Evolutionary conservation across 2,329 filamentous ascomycete genomes (phyloP), one percentile per base, ranked within the genome.

Genomic region (Epichloe scottii): DNA sequence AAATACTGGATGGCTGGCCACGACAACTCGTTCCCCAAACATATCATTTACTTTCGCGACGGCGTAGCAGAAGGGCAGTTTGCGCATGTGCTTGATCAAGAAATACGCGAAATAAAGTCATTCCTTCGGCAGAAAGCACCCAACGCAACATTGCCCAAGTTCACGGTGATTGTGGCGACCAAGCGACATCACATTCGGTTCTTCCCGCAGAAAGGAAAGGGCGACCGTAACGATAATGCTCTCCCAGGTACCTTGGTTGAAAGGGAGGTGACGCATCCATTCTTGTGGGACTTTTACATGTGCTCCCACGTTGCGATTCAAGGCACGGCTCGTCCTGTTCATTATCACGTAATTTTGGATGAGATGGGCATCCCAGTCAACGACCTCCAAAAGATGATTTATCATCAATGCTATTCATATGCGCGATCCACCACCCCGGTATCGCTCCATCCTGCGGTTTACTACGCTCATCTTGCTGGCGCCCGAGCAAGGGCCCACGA

Each of bases 181-280:
- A 98, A 98, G 76, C 85, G 93, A 3, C 93, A 98, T 58, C 91
- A 96, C 61, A 82, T 95, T 49, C 86, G 93, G 15, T 89, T 95
- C 65, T 97, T 97, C 71, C 91, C 93, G 0, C 76, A 79, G 46
- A 66, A 71, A 0, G 68, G 65, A 17, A 66, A 71, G 0, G 68
- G 65, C n/a, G 93, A 98, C 62, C 76, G 75, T 46, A 94, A 95
- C 57, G 78, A 75, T 37, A 98, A 97, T 61, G 78, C 89, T 1
- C 66, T 91, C 0, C 91, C 91, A 0, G 94, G 93, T 3, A 95
- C 87, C 0, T 64, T 98, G 1, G 83, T 98, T 5, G 91, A 97
- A 67, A 77, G 75, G 35, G 91, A 95, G 53, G 83, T 94, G n/a
- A 96, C 89, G 0, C 87, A 91, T 60, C 89, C 93, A 0, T 87